phyloP scores from a whole-genome alignment of 139 green algal genomes.

The Auxenochlorella protothecoides region DNA sequence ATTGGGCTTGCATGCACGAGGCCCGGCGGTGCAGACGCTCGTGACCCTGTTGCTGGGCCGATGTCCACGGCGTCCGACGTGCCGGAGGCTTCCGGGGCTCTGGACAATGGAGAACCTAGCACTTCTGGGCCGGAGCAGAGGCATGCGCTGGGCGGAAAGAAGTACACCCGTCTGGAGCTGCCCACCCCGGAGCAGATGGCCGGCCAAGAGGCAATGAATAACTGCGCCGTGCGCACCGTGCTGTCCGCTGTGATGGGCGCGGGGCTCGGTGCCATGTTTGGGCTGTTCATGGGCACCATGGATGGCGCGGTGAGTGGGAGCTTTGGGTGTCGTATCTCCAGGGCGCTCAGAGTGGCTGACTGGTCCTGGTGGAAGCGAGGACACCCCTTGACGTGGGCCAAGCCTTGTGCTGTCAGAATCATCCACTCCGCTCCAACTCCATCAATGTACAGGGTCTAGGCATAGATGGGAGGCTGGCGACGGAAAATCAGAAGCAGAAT shows the following conservation, averaged over 20 bases:
- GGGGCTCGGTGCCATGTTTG: slow-evolving; percentile 66
- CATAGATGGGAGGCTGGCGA: slow-evolving; percentile 20
- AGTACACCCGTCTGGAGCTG: slow-evolving; percentile 37
- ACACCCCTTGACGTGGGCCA: no score
- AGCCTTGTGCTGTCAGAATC: no score
- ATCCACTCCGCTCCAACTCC: no score
- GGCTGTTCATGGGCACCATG: slow-evolving; percentile 73
- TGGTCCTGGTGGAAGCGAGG: no score
- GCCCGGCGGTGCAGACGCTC: not conserved
- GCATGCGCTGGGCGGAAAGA: slow-evolving; percentile 3
- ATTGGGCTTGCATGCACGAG: not conserved
- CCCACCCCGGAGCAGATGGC: slow-evolving; percentile 52
- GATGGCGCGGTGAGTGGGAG: slow-evolving; percentile 29
- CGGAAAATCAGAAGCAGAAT: slow-evolving; percentile 27
- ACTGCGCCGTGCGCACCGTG: slow-evolving; percentile 71
- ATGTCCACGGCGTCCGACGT: not conserved
- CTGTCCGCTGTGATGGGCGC: slow-evolving; percentile 68
- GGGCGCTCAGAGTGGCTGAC: no score
- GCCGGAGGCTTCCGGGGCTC: no score
- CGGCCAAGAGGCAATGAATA: slow-evolving; percentile 84
- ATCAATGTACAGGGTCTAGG: slow-evolving; percentile 7
- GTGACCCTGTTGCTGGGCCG: not conserved
- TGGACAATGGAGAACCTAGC: not conserved
- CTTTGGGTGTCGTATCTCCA: no score
- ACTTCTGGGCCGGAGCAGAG: not conserved